Conservation (phyloP, 169 alveolate genomes). For the Plasmodium reichenowi region DNA sequence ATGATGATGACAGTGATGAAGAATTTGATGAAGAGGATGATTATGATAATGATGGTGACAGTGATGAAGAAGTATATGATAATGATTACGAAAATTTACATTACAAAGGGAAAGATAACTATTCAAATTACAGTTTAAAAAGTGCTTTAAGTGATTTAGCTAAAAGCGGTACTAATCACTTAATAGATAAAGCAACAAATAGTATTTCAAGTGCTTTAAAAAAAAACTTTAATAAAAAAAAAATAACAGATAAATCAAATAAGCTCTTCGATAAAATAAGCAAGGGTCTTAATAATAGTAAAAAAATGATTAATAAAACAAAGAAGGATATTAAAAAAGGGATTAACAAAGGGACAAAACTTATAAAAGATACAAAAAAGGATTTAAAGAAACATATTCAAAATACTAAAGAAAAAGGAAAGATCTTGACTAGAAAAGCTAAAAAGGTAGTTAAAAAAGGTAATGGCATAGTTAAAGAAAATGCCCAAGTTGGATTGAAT, state of each 20-base stretch:
- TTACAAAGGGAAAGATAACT: neutral
- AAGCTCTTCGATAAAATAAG: conserved; percentile 15
- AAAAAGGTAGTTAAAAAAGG: neutral
- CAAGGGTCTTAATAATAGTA: conserved; percentile 13
- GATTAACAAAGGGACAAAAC: conserved; percentile 1
- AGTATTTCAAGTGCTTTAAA: conserved; percentile 17
- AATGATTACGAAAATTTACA: conserved; percentile 1
- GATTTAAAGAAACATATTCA: too few species aligned
- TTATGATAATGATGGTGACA: neutral
- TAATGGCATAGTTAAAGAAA: neutral
- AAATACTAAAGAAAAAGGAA: too few species aligned
- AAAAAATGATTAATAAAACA: neutral
- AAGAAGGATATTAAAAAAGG: neutral
- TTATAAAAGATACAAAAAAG: too few species aligned
- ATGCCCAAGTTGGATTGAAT: neutral
- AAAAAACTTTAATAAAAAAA: conserved; percentile 16
- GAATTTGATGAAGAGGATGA: neutral
- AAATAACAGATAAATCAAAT: conserved; percentile 29
- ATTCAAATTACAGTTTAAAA: conserved; percentile 3
- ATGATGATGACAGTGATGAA: conserved; percentile 2
- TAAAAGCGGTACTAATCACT: conserved; percentile 18
- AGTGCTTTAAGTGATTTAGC: conserved; percentile 9
- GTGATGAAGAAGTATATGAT: neutral
- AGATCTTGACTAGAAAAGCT: conserved; percentile 4
- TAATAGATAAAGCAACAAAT: conserved; percentile 28